phyloP scores from a whole-genome alignment of 352 stramenopile species.

The Phytophthora uliginosa region DNA sequence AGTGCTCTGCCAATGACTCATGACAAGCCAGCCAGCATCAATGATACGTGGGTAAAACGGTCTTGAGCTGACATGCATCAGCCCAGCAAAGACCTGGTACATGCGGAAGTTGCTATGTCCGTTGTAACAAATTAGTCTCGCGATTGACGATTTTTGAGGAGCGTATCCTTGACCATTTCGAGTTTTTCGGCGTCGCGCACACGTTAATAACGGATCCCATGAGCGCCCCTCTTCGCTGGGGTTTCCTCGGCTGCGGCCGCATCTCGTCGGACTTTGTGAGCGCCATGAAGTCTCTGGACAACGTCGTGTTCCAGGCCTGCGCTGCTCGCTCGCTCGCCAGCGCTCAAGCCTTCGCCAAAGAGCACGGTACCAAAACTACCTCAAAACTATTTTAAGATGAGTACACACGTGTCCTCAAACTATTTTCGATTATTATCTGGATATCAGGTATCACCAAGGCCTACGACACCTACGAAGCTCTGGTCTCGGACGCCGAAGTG shows the following conservation, averaged over 20 bases:
- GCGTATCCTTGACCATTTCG: constrained; percentile 6
- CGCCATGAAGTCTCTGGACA: constrained; percentile 46
- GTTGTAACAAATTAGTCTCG: background rate
- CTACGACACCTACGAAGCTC: constrained; percentile 88
- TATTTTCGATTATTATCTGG: background rate
- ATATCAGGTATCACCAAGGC: constrained; percentile 49
- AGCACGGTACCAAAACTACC: constrained; percentile 26
- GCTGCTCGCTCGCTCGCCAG: constrained; percentile 49
- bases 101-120: background rate
- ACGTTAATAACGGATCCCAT: constrained; percentile 9
- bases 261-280: constrained; percentile 63
- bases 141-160: constrained; percentile 2
- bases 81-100: too few species aligned
- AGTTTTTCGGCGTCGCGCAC: constrained; percentile 4
- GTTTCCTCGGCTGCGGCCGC: constrained; percentile 62
- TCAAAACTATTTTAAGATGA: background rate
- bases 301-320: constrained; percentile 47
- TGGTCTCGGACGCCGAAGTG: constrained; percentile 76
- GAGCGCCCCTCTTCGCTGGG: constrained; percentile 45
- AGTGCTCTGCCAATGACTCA: too few species aligned
- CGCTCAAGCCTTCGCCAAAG: constrained; percentile 46
- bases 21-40: constrained; percentile 3
- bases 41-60: background rate
- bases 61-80: too few species aligned
- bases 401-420: background rate